Base-by-base conservation (phyloP, 106 monocot species). In the Dioscorea dumetorum region DNA sequence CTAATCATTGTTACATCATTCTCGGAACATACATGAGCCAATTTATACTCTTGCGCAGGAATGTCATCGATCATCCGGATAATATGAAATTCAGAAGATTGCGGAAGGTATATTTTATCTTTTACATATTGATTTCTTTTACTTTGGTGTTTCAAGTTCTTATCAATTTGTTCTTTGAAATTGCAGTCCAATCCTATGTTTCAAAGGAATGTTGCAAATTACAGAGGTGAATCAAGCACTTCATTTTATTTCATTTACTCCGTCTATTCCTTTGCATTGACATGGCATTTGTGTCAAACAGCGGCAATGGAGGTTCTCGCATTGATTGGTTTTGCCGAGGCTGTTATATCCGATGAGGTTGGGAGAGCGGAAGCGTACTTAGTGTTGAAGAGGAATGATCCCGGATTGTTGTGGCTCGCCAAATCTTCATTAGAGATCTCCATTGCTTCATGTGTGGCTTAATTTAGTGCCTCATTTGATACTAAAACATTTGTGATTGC, bases 361-460 rank as follows among this genome's bases (percentile, higher is more conserved):
- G 94, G 94, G 14, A 69, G 73, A 57, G 67, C 59, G 8, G 91
- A 97, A 53, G 71, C 92, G 12, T 91, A 80, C 67, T 18, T 97
- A 72, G 79, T 91, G 8, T 59, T 97, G 64, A 92, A 85, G 68
- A 86, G 92, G 57, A 84, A 92, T 22, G 97, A 97, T 73, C 97
- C 97, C 17, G 97, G 89, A 0, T 79, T 99, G 72, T 71, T 99
- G 41, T 92, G 97, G 97, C 97, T 99, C 22, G 97, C 84, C 13
- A 92, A 90, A 59, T 87, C 92, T 34, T 84, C 81, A 48, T 77
- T 99, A 10, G 92, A 99, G 66, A 50, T 84, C 21, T 59, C 59
- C 59, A 59, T 23, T 59, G n/a, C 22, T 15, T 75, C 31, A 56
- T 67, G 58, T 24, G 5, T 54, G 12, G 19, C 41, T 41, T 41